Conservation (phyloP, 2,329 filamentous ascomycete species). For the Neofusicoccum ribis region DNA sequence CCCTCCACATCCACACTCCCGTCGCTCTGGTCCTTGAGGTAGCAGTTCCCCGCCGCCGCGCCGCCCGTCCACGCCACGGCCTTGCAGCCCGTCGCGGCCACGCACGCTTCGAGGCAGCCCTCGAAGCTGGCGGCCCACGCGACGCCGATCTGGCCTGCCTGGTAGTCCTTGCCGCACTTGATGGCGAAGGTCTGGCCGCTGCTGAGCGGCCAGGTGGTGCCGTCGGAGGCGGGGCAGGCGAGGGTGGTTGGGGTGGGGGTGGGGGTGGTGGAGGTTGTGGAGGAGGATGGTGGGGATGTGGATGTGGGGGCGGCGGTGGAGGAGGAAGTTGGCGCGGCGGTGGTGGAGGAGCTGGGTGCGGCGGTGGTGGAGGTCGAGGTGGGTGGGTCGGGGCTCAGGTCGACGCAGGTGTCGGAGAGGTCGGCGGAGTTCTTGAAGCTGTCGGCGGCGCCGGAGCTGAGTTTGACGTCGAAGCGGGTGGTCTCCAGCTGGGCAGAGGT, state of each 20-base stretch:
- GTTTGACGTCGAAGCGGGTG: conserved; percentile 5
- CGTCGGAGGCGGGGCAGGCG: not conserved
- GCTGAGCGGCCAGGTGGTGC: not conserved
- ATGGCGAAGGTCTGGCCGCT: not conserved
- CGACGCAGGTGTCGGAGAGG: not conserved
- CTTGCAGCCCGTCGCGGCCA: not conserved
- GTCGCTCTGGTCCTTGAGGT: not conserved
- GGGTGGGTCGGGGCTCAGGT: conserved; percentile 1
- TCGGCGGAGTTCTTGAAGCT: conserved; percentile 1
- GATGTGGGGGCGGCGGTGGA: not conserved
- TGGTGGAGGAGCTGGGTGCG: not conserved
- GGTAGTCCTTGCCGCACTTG: conserved; percentile 14
- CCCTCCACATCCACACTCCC: not conserved
- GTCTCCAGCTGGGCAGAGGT: not conserved
- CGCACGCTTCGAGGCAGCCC: not conserved
- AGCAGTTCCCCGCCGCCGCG: not conserved
- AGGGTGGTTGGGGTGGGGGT: not conserved
- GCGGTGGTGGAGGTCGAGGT: not conserved
- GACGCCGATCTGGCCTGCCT: conserved; percentile 1
- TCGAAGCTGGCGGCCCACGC: not conserved
- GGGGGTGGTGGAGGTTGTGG: not conserved
- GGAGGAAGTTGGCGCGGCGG: not conserved
- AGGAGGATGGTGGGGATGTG: not conserved
- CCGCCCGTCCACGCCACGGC: not conserved
- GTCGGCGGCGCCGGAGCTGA: not conserved